Base-by-base conservation (phyloP, 768 basidiomycete species). In the Rhizopogon rudus region DNA sequence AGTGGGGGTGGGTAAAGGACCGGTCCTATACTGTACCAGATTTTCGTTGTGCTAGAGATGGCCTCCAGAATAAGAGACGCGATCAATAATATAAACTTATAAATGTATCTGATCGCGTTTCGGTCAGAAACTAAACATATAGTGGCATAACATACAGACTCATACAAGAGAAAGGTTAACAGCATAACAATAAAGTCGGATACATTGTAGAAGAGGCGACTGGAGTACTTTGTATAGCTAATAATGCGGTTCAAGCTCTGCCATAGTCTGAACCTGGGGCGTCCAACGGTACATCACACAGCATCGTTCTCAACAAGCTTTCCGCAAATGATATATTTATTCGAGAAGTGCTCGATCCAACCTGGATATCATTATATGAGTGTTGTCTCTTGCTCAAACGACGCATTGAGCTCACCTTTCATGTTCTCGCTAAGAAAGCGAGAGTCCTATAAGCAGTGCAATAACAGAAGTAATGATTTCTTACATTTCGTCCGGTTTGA, bases 301-400 rank as follows among this genome's bases (percentile, higher is more conserved):
- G 77, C 81, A 60, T 83, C 82, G 64, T 90, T 91, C 73, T 94
- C 88, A 51, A 94, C 88, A 25, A 98, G 79, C 64, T 83, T 87
- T 42, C 94, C 94, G 64, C 92, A 93, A 48, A 93, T 71, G 65
- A 93, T 91, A 67, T 97, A 96, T 68, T 96, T 97, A 79, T 83
- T 86, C 40, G 84, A 81, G 72, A 98, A 97, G 68, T 96, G 94
- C 22, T 93, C 91, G 57, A 93, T 87, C 94, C 94, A 98, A 22
- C 91, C 89, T 90, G 48, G 9, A 22, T 35, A n/a, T 41, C 43
- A 56, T 17, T 5, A 14, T 14, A 33, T 28, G 16, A 48, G 6
- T 51, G 0, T 53, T 53, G 53, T 51, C 51, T 61, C 49, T 46
- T 37, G 8, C 33, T 14, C 37, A 28, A 17, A 20, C 45, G 35